phyloP scores from a whole-genome alignment of 179 eudicot species.

The Corrigiola litoralis region DNA sequence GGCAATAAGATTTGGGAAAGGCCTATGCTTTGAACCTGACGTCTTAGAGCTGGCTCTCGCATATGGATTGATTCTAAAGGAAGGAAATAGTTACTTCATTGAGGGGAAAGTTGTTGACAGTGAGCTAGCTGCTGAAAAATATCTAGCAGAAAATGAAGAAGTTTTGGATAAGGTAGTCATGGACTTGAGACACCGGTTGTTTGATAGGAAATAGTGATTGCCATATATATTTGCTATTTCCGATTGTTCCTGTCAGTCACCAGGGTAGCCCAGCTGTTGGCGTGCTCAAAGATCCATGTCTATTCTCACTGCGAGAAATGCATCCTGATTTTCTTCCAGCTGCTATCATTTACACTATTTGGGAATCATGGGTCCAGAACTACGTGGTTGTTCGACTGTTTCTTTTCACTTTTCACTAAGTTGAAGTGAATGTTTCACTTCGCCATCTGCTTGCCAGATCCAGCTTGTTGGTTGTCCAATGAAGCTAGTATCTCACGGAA shows the following conservation, averaged over 20 bases:
- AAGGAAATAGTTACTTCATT: slow-evolving; percentile 49
- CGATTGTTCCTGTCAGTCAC: slow-evolving; percentile 1
- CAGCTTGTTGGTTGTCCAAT: background rate
- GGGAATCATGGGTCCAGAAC: background rate
- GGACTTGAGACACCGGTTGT: slow-evolving; percentile 57
- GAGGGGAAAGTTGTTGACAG: slow-evolving; percentile 47
- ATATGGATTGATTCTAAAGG: slow-evolving; percentile 55
- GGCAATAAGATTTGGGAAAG: slow-evolving; percentile 72
- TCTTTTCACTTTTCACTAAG: background rate
- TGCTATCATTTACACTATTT: no score
- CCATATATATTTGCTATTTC: background rate
- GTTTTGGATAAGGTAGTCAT: slow-evolving; percentile 46
- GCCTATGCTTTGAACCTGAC: slow-evolving; percentile 67
- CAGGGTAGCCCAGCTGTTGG: background rate
- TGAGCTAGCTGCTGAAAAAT: slow-evolving; percentile 51
- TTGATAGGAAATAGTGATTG: slow-evolving; percentile 30
- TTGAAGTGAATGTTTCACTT: background rate
- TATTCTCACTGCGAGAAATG: no score
- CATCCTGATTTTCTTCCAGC: no score
- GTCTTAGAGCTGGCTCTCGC: slow-evolving; percentile 77
- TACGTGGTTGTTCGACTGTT: background rate
- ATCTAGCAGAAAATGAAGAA: slow-evolving; percentile 48
- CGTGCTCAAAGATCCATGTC: background rate
- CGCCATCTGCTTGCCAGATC: background rate
- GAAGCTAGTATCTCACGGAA: background rate